These are phyloP conservation scores for Prototheca cutis DNA, from an alignment of 163 green algal species.

Conservation along the genomic window DNA sequence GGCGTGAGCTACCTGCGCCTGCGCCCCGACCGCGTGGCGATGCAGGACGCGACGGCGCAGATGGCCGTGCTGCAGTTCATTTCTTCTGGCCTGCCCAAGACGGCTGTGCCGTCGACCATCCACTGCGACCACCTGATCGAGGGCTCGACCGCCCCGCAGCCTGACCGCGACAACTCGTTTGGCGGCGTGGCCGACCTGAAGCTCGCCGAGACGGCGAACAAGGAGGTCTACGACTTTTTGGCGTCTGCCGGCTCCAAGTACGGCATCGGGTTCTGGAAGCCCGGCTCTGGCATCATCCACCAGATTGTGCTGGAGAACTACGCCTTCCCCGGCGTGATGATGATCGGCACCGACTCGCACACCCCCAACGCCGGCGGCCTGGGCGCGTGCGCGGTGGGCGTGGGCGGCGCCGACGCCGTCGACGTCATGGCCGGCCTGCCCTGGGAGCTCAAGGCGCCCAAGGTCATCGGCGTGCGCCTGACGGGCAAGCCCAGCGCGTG, in stretches of 20 bases:
- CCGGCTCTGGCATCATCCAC: slow-evolving; percentile 91
- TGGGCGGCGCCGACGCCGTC: slow-evolving; percentile 88
- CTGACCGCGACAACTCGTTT: slow-evolving; percentile 64
- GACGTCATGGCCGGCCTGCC: slow-evolving; percentile 94
- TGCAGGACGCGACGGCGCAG: slow-evolving; percentile 95
- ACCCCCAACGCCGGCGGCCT: slow-evolving; percentile 90
- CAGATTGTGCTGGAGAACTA: slow-evolving; percentile 98
- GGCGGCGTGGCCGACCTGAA: slow-evolving; percentile 77
- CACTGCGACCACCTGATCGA: slow-evolving; percentile 96
- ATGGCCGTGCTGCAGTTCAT: slow-evolving; percentile 99
- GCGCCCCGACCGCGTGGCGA: slow-evolving; percentile 85
- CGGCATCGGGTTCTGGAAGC: slow-evolving; percentile 92
- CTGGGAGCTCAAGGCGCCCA: slow-evolving; percentile 92
- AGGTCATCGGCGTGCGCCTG: slow-evolving; percentile 86
- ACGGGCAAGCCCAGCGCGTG: slow-evolving; percentile 81
- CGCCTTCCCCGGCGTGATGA: slow-evolving; percentile 84
- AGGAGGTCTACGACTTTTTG: slow-evolving; percentile 95
- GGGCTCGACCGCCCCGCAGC: slow-evolving; percentile 80
- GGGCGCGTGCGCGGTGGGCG: slow-evolving; percentile 81
- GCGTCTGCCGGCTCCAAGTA: slow-evolving; percentile 83
- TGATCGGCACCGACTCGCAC: slow-evolving; percentile 96
- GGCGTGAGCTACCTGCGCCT: slow-evolving; percentile 83
- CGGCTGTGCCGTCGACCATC: slow-evolving; percentile 85
- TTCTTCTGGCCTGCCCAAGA: slow-evolving; percentile 79
- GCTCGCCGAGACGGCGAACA: slow-evolving; percentile 68